Base-by-base conservation (phyloP, 1,284 basidiomycete genomes). In the Rhodotorula sp. region DNA sequence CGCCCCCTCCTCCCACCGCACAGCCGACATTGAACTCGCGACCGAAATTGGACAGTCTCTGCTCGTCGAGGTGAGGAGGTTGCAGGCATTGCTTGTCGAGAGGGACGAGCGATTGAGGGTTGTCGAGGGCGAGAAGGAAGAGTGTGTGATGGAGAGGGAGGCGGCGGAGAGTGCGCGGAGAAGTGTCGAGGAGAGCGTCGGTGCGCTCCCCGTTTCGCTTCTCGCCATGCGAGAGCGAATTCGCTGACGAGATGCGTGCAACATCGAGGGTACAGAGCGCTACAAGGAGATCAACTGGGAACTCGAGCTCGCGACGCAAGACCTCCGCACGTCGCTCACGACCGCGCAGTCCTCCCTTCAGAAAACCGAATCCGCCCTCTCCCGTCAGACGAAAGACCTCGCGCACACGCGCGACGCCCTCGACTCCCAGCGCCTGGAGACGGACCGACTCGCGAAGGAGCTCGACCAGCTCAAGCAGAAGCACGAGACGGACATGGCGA, bases 221-320 rank as follows among this genome's bases (percentile, higher is more conserved):
- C n/a, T 30, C n/a, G 55, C 8, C 3, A 0, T 15, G 4, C n/a
- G 59, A 53, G 4, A 36, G 2, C 20, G 6, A 22, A 7, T 47
- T 57, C 58, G 55, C 55, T 70, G 17, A 69, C 47, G 17, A 8
- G 39, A 44, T 44, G 36, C 36, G 13, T 13, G 39, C 56, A 13
- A n/a, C 47, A 71, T 67, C 64, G 76, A 84, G 87, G 90, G 56
- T 54, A 46, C 73, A 81, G 84, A 85, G 62, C 91, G 92, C 70
- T 94, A 89, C 86, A 94, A 94, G 82, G 93, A 97, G 81, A 93
- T 95, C 82, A 97, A 96, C 80, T 98, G 95, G 95, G 94, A 97
- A 79, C 88, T 98, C 73, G 94, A 98, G 82, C 91, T 97, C 58
- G 86, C 86, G 30, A 84, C 94, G 39, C 94, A 99, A 80, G 93